phyloP scores from a whole-genome alignment of 1,284 basidiomycete genomes.

The Phylloboletellus chloephorus region DNA sequence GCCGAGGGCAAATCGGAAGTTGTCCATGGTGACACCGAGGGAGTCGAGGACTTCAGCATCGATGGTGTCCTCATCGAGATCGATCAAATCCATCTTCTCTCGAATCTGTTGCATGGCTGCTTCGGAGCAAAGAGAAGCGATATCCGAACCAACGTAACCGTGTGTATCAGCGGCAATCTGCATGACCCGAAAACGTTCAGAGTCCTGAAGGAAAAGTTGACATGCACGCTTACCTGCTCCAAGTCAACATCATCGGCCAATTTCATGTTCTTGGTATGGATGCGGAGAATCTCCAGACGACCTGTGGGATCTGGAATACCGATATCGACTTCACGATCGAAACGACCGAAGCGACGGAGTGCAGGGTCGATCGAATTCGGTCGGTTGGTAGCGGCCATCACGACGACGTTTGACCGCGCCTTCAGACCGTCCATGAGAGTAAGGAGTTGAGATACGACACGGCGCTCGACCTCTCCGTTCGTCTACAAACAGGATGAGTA shows the following conservation, averaged over 20 bases:
- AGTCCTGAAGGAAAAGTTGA: constrained; percentile 3
- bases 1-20: constrained; percentile 86
- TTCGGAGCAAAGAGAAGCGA: constrained; percentile 90
- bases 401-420: constrained; percentile 97
- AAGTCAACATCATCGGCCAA: constrained; percentile 96
- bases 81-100: constrained; percentile 87
- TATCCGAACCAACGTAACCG: constrained; percentile 97
- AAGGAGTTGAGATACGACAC: constrained; percentile 95
- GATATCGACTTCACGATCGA: constrained; percentile 99
- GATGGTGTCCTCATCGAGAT: constrained; percentile 83
- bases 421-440: constrained; percentile 99
- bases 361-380: constrained; percentile 99
- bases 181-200: constrained; percentile 7
- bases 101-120: constrained; percentile 91
- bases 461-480: constrained; percentile 98
- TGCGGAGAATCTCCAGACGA: constrained; percentile 96
- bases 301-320: constrained; percentile 98
- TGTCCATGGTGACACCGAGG: constrained; percentile 87
- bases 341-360: constrained; percentile 95
- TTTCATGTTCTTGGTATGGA: constrained; percentile 99
- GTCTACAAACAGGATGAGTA: constrained; percentile 51
- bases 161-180: constrained; percentile 98
- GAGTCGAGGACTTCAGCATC: constrained; percentile 87
- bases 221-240: constrained; percentile 64
- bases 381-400: constrained; percentile 98